Evolutionary conservation across 2,329 filamentous ascomycete species (phyloP).

Genomic region (Rutstroemia sydowiana): DNA sequence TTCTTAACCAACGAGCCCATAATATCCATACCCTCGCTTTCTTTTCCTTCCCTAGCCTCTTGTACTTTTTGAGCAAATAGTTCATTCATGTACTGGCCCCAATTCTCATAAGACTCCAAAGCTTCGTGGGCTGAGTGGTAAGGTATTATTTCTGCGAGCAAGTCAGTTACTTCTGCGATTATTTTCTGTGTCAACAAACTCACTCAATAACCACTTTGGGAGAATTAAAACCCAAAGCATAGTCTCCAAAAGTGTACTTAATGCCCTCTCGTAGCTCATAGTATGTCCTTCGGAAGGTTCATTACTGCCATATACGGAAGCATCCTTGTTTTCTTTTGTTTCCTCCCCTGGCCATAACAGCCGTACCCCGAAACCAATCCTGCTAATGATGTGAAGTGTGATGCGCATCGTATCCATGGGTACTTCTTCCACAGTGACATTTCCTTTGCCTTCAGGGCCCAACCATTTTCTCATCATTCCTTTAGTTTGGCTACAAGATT

Average conservation of each 20-base stretch:
- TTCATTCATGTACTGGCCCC: constrained; percentile 56
- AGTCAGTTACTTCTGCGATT: not conserved
- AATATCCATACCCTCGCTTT: constrained; percentile 44
- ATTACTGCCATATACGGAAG: constrained; percentile 34
- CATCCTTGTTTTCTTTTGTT: constrained; percentile 37
- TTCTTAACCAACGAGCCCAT: constrained; percentile 44
- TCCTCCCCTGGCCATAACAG: constrained; percentile 57
- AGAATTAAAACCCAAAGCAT: constrained; percentile 45
- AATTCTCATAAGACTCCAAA: constrained; percentile 44
- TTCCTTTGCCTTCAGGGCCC: constrained; percentile 33
- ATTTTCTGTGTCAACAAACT: constrained; percentile 16
- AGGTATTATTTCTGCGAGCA: constrained; percentile 32
- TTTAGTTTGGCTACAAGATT: constrained; percentile 56
- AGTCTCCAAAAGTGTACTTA: constrained; percentile 45
- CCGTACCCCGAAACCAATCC: constrained; percentile 63
- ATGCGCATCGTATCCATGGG: constrained; percentile 60
- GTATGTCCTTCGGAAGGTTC: constrained; percentile 36
- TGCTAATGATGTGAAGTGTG: constrained; percentile 52
- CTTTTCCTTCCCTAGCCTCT: constrained; percentile 34
- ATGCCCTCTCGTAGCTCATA: constrained; percentile 48
- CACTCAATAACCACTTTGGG: constrained; percentile 43
- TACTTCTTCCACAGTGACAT: constrained; percentile 40
- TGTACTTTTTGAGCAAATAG: constrained; percentile 44
- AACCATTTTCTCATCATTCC: constrained; percentile 55
- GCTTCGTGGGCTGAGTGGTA: constrained; percentile 38